Conservation (phyloP, 805 yeast genomes). For the Yarrowia sp. region DNA sequence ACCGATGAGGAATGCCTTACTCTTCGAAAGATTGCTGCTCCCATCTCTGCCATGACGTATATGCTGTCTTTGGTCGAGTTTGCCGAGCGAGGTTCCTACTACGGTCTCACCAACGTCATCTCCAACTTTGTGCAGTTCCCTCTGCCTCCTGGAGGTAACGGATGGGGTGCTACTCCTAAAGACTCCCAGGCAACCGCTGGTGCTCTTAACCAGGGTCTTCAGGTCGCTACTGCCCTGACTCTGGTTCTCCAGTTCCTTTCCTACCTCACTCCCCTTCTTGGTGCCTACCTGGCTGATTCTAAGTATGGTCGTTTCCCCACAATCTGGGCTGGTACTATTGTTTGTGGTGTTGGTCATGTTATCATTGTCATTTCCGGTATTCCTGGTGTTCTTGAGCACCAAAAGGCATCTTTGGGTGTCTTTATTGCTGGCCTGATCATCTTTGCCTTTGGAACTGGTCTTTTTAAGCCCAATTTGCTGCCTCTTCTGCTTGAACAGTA, state of each 20-base stretch:
- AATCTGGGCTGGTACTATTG: conserved; percentile 58
- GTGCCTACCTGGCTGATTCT: conserved; percentile 62
- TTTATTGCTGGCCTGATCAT: conserved; percentile 51
- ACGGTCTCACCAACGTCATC: conserved; percentile 56
- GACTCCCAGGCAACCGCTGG: conserved; percentile 56
- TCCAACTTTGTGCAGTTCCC: conserved; percentile 61
- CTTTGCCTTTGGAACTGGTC: conserved; percentile 56
- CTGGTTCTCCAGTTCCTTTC: conserved; percentile 53
- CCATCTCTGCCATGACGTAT: conserved; percentile 40
- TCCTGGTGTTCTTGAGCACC: conserved; percentile 78
- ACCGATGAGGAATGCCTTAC: conserved; percentile 39
- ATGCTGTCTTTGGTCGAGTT: conserved; percentile 53
- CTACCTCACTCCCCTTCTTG: conserved; percentile 57
- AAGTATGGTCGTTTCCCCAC: conserved; percentile 57
- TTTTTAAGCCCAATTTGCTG: conserved; percentile 59
- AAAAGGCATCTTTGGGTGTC: conserved; percentile 49
- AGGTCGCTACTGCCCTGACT: conserved; percentile 57
- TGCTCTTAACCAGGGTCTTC: conserved; percentile 58
- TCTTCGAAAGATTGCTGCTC: conserved; percentile 40
- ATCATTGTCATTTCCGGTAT: conserved; percentile 57
- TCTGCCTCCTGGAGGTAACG: conserved; percentile 57
- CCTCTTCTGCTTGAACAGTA: conserved; percentile 55
- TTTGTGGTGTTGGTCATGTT: conserved; percentile 59
- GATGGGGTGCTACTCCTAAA: conserved; percentile 55
- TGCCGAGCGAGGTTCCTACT: conserved; percentile 64